A percentile compares a stretch with the other conserved stretches of the same genome.
Evolutionary conservation across 805 yeast genomes (phyloP).

Genomic region (Starmera pachycereana): DNA sequence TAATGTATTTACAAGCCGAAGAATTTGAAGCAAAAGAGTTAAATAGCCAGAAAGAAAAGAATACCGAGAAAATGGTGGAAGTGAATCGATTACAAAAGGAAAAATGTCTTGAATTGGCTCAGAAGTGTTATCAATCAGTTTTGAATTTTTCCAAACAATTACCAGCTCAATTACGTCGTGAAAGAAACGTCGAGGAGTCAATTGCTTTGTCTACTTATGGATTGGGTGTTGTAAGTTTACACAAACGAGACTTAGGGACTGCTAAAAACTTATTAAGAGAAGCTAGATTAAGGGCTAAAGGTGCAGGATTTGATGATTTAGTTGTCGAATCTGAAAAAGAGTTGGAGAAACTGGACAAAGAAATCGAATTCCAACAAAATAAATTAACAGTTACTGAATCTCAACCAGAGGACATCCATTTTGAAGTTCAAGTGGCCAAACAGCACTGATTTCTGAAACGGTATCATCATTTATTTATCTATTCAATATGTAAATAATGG

Average conservation of each 20-base stretch:
- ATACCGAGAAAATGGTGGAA: conserved; percentile 14
- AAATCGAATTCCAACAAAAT: conserved; percentile 4
- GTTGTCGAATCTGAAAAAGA: conserved; percentile 59
- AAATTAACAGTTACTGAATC: background rate
- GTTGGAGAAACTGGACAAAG: conserved; percentile 37
- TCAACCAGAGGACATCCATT: conserved; percentile 11
- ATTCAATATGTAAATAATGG: too few relatives aligned
- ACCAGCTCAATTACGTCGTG: conserved; percentile 24
- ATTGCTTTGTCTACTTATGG: conserved; percentile 80
- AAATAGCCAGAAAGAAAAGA: conserved; percentile 18
- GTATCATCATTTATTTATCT: too few relatives aligned
- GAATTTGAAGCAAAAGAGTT: conserved; percentile 42
- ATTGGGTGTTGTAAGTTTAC: conserved; percentile 69
- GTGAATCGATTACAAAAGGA: conserved; percentile 15
- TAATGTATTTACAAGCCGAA: conserved; percentile 59
- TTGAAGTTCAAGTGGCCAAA: conserved; percentile 11
- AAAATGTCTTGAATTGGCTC: conserved; percentile 23
- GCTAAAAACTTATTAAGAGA: conserved; percentile 59
- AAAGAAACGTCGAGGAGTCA: conserved; percentile 43
- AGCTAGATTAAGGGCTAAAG: conserved; percentile 60
- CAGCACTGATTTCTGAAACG: background rate
- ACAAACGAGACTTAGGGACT: conserved; percentile 39
- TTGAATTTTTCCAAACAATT: conserved; percentile 31
- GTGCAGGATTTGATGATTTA: conserved; percentile 53
- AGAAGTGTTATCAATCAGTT: conserved; percentile 32